A percentile compares a stretch with the other conserved stretches of the same genome.
Conservation (phyloP, 2,329 filamentous ascomycete species). For the Leptographium wingfieldii region DNA sequence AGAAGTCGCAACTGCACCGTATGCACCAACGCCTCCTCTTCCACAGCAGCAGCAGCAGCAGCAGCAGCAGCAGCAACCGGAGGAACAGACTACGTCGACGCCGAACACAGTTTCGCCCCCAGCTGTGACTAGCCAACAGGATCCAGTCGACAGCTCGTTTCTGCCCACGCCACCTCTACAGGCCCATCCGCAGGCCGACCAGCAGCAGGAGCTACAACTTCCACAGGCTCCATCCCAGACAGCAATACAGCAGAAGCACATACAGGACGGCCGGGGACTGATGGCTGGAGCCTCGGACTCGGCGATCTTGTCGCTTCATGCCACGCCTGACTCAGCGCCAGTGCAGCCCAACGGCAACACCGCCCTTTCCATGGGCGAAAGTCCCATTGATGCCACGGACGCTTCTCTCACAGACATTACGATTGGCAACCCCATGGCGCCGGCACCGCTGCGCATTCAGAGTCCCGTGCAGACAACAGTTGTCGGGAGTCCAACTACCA, state of each 20-base stretch:
- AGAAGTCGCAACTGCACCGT: neutral
- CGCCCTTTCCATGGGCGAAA: neutral
- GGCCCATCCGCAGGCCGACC: neutral
- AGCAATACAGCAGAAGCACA: neutral
- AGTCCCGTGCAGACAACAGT: neutral
- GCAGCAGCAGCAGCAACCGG: neutral
- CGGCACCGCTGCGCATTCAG: neutral
- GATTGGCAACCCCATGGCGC: neutral
- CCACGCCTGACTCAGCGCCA: conserved; percentile 3
- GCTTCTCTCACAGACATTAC: neutral
- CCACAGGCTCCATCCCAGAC: neutral
- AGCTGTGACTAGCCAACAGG: neutral
- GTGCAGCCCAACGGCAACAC: conserved; percentile 1
- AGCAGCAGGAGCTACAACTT: neutral
- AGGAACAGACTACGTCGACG: neutral
- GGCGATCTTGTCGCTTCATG: conserved; percentile 6
- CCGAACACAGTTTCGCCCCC: neutral
- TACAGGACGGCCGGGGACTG: neutral
- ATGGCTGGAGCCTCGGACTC: neutral
- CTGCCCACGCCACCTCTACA: neutral
- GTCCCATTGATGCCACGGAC: neutral
- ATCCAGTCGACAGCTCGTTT: neutral
- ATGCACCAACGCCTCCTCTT: neutral
- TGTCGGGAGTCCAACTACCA: no score
- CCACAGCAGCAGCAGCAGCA: neutral